A percentile compares a stretch with the other conserved stretches of the same genome.
These are phyloP conservation scores for Leishmania aethiopica DNA, from an alignment of 208 protist genomes.

Conservation along the genomic window DNA sequence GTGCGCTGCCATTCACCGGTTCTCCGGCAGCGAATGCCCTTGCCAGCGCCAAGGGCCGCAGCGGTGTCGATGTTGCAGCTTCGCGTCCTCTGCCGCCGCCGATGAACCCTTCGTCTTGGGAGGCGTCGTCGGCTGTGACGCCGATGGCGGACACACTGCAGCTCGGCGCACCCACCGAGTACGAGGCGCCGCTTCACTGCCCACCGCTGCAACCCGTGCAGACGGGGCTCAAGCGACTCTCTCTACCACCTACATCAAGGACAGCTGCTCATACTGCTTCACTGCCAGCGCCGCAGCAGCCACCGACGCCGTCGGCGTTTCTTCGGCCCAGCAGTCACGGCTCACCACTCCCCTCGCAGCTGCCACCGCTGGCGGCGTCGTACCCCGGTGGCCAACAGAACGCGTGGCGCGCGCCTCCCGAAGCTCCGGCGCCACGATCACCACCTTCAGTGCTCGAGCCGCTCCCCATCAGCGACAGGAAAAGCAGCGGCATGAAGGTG, in stretches of 20 bases:
- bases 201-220: not conserved
- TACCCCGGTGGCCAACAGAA: constrained; percentile 3
- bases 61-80: not conserved
- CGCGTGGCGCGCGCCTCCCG: constrained; percentile 11
- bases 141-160: not conserved
- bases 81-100: not conserved
- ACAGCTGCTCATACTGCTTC: not conserved
- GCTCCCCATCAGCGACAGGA: constrained; percentile 2
- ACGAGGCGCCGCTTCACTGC: not conserved
- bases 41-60: not conserved
- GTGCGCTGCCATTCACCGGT: not conserved
- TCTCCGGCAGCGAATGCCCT: not conserved
- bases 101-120: constrained; percentile 10
- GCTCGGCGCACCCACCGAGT: not conserved
- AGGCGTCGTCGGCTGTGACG: not conserved
- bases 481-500: constrained; percentile 9
- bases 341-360: not conserved
- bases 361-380: not conserved
- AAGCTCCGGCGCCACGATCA: not conserved
- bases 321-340: not conserved
- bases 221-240: not conserved
- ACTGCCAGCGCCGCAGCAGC: not conserved
- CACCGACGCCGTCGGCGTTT: not conserved
- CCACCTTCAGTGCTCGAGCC: constrained; percentile 25
- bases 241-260: not conserved